Percentiles rank a stretch among this genome's conserved stretches.
These are phyloP conservation scores for Penicillium argentinense DNA, from an alignment of 495 filamentous ascomycete species.

Conservation along the genomic window DNA sequence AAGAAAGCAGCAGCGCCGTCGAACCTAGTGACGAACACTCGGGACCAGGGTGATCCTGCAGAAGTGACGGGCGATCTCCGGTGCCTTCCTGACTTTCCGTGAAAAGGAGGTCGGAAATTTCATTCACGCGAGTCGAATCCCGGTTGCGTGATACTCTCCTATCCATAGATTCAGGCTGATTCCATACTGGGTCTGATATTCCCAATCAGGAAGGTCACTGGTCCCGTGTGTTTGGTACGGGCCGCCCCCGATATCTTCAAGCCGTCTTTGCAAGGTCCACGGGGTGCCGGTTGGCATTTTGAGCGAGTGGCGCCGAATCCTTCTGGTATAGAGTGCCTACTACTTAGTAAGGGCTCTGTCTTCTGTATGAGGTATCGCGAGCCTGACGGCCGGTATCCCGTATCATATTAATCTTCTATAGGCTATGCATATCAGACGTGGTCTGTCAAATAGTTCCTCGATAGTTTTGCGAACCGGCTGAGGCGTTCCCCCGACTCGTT, in stretches of 20 bases:
- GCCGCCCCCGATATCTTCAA: constrained; percentile 1
- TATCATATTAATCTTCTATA: too few relatives aligned
- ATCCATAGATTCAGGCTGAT: too few relatives aligned
- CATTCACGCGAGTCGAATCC: not conserved
- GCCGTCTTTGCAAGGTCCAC: not conserved
- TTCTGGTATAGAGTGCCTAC: too few relatives aligned
- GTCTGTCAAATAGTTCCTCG: too few relatives aligned
- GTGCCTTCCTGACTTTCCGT: not conserved
- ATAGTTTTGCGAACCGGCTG: too few relatives aligned
- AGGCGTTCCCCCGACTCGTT: too few relatives aligned
- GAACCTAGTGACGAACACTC: constrained; percentile 3
- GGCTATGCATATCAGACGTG: too few relatives aligned
- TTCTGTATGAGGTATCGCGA: too few relatives aligned
- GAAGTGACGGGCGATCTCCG: not conserved
- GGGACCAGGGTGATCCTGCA: not conserved
- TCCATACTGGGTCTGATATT: not conserved
- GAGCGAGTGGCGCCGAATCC: too few relatives aligned
- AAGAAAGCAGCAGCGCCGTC: constrained; percentile 1
- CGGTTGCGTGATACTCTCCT: not conserved
- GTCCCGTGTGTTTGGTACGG: not conserved
- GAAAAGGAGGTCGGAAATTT: not conserved
- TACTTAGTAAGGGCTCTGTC: too few relatives aligned
- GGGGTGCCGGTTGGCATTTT: too few relatives aligned
- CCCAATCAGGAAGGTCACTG: not conserved
- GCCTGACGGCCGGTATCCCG: too few relatives aligned